Conservation (phyloP, 805 yeast species). For the Teunomyces funiuensis region DNA sequence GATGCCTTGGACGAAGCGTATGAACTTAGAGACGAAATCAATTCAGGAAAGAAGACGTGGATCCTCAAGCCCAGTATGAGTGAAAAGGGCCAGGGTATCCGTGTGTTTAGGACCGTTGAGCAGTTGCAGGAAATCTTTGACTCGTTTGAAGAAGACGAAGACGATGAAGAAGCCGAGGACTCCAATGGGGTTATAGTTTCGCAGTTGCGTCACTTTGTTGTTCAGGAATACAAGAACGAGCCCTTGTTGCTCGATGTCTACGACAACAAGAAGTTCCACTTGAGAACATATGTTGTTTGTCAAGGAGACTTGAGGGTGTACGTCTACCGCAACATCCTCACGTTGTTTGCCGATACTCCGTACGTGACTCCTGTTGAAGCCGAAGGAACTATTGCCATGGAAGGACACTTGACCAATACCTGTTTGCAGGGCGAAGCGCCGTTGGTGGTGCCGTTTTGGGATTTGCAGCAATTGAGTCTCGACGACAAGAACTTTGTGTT, state of each 20-base stretch:
- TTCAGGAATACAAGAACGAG: constrained; percentile 71
- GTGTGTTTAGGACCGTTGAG: constrained; percentile 73
- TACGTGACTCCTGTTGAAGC: constrained; percentile 34
- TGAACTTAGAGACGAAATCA: constrained; percentile 80
- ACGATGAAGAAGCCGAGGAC: constrained; percentile 47
- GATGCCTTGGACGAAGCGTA: constrained; percentile 91
- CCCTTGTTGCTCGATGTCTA: constrained; percentile 69
- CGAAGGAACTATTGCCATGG: constrained; percentile 44
- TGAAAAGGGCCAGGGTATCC: constrained; percentile 94
- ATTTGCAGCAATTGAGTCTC: constrained; percentile 40
- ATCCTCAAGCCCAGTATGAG: constrained; percentile 96
- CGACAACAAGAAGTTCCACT: constrained; percentile 77
- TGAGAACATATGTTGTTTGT: constrained; percentile 79
- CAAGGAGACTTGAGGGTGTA: constrained; percentile 72
- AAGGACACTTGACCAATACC: constrained; percentile 89
- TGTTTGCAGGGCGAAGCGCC: constrained; percentile 67
- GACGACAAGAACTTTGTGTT: constrained; percentile 44
- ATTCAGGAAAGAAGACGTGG: constrained; percentile 62
- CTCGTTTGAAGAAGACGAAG: constrained; percentile 75
- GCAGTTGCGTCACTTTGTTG: constrained; percentile 85
- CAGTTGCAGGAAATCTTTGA: constrained; percentile 84
- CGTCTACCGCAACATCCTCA: constrained; percentile 77
- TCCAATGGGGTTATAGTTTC: constrained; percentile 75
- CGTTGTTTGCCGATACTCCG: constrained; percentile 67
- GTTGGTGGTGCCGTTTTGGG: constrained; percentile 65